Percentiles rank a stretch among this genome's conserved stretches.
Evolutionary conservation across 306 rosid species (phyloP).

Genomic region (Begonia peltatifolia): DNA sequence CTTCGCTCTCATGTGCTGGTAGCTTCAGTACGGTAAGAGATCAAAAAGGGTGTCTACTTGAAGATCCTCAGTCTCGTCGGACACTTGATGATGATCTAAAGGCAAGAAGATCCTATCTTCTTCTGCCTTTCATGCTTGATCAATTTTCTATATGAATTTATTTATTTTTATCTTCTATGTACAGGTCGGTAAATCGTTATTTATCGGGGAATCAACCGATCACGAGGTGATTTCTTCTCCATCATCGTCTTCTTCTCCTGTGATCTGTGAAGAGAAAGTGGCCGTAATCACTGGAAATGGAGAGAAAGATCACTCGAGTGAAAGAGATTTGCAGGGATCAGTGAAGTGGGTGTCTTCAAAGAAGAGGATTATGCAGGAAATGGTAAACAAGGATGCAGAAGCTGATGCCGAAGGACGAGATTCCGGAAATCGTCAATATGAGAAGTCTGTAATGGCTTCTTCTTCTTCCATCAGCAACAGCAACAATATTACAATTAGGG

Average conservation of each 20-base stretch:
- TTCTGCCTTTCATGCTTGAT: too few relatives aligned
- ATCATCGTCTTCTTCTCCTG: too few relatives aligned
- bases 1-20: slow-evolving; percentile 10
- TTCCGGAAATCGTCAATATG: neutral
- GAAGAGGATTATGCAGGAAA: slow-evolving; percentile 56
- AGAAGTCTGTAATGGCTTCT: slow-evolving; percentile 1
- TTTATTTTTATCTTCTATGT: too few relatives aligned
- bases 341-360: slow-evolving; percentile 59
- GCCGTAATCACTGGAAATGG: neutral
- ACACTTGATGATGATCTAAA: slow-evolving; percentile 18
- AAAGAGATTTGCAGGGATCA: slow-evolving; percentile 17
- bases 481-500: slow-evolving; percentile 30
- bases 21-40: slow-evolving; percentile 17
- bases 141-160: too few relatives aligned
- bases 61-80: slow-evolving; percentile 4
- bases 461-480: slow-evolving; percentile 13
- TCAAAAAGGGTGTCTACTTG: slow-evolving; percentile 18
- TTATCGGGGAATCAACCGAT: too few relatives aligned
- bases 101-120: slow-evolving; percentile 23
- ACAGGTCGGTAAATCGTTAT: too few relatives aligned
- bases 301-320: slow-evolving; percentile 8
- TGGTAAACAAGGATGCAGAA: slow-evolving; percentile 19
- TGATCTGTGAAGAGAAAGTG: too few relatives aligned
- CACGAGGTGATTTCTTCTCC: too few relatives aligned
- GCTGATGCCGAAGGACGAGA: neutral